phyloP scores from a whole-genome alignment of 2,329 filamentous ascomycete species.

The Cercospora sesami region DNA sequence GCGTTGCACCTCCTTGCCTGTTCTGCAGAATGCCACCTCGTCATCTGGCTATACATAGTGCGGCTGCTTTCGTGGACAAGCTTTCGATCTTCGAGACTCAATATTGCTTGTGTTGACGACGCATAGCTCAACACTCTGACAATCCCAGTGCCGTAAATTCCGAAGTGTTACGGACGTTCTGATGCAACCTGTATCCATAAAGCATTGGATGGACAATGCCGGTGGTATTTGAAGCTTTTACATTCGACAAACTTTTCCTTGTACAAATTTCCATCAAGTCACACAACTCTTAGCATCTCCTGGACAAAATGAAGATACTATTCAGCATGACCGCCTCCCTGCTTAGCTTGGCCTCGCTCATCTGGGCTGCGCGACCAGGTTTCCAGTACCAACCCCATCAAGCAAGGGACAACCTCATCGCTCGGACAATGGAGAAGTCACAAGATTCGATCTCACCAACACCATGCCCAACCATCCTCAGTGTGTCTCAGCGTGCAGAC shows the following conservation, averaged over 20 bases:
- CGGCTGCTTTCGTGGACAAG: not conserved
- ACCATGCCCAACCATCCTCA: constrained; percentile 21
- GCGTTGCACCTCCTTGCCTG: not conserved
- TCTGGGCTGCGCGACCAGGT: not conserved
- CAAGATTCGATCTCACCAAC: not conserved
- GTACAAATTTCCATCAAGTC: not conserved
- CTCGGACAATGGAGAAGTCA: not conserved
- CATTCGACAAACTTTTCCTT: not conserved
- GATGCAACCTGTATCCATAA: not conserved
- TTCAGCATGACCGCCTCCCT: not conserved
- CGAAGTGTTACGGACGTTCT: not conserved
- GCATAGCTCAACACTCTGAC: not conserved
- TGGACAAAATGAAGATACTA: not conserved
- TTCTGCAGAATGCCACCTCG: not conserved
- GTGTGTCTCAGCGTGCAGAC: constrained; percentile 6
- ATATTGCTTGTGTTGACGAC: not conserved
- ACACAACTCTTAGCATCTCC: not conserved
- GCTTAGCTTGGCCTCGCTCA: not conserved
- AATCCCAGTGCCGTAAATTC: not conserved
- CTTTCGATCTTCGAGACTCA: not conserved
- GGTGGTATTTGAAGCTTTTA: not conserved
- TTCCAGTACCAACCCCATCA: not conserved
- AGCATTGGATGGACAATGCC: not conserved
- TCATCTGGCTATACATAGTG: not conserved
- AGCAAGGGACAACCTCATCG: not conserved